Conservation (phyloP, 2,329 filamentous ascomycete species). For the Arthrobotrys conoides region DNA sequence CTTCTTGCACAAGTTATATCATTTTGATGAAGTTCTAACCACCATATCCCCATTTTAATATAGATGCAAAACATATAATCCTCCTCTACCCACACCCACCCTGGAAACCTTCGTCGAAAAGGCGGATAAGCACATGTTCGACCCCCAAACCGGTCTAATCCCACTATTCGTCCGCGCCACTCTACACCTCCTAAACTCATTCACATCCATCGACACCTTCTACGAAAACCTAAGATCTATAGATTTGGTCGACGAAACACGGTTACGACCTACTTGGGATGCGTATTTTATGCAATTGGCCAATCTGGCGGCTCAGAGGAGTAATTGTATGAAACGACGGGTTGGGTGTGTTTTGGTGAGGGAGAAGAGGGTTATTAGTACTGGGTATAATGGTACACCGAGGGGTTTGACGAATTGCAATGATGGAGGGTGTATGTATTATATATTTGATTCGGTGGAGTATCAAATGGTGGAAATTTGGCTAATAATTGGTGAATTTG, state of each 20-base stretch:
- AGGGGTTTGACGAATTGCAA: constrained; percentile 89
- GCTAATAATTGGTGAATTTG: not conserved
- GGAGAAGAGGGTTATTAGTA: constrained; percentile 88
- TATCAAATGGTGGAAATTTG: constrained; percentile 3
- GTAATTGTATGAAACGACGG: constrained; percentile 98
- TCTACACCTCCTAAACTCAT: constrained; percentile 88
- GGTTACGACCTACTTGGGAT: constrained; percentile 92
- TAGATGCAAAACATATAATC: constrained; percentile 63
- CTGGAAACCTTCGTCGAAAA: constrained; percentile 73
- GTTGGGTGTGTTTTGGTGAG: constrained; percentile 94
- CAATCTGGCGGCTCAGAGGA: constrained; percentile 87
- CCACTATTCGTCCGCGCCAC: constrained; percentile 85
- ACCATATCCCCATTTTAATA: not conserved
- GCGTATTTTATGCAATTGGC: constrained; percentile 99
- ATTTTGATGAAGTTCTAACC: not conserved
- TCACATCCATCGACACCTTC: constrained; percentile 78
- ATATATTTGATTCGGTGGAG: not conserved
- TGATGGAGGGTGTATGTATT: constrained; percentile 82
- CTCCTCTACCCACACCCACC: constrained; percentile 61
- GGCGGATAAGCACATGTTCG: constrained; percentile 83
- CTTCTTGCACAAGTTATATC: not conserved
- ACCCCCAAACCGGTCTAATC: constrained; percentile 75
- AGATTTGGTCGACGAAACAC: constrained; percentile 81
- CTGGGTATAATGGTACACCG: constrained; percentile 98
- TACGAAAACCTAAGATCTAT: constrained; percentile 80